Conservation (phyloP, 2,329 filamentous ascomycete species). For the Pyricularia sp. region DNA sequence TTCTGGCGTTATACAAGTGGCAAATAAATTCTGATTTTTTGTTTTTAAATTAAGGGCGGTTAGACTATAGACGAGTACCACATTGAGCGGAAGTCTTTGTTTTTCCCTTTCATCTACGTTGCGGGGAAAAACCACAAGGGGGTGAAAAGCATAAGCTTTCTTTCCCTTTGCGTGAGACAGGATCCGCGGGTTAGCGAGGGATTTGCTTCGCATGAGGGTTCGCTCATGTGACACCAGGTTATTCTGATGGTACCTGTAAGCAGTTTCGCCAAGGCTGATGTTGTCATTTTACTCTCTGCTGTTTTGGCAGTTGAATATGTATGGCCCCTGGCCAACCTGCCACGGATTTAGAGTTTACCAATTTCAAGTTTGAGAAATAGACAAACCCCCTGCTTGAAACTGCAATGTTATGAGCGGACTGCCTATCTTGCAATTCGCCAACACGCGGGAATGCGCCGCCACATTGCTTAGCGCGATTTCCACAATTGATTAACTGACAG, state of each 20-base stretch:
- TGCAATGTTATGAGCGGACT: neutral
- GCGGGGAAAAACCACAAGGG: neutral
- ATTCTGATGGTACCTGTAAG: neutral
- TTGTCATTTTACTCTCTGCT: too few species aligned
- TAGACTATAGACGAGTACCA: neutral
- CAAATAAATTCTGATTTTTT: neutral
- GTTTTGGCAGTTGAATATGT: too few species aligned
- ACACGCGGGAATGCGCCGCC: neutral
- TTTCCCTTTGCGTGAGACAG: neutral
- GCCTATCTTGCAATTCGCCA: neutral
- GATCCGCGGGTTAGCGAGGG: neutral
- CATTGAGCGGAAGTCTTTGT: neutral
- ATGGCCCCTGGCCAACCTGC: too few species aligned
- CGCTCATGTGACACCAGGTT: neutral
- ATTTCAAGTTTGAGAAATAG: neutral
- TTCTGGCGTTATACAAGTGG: neutral
- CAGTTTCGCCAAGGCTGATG: neutral
- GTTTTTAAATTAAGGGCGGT: neutral
- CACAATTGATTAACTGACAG: neutral
- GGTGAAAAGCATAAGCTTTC: neutral
- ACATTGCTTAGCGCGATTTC: neutral
- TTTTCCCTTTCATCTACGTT: neutral
- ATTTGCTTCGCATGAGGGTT: neutral
- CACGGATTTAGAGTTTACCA: too few species aligned
- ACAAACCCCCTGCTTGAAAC: neutral